Evolutionary conservation across 176 grass and related monocot species (phyloP).

Genomic region (Oryza coarctata): DNA sequence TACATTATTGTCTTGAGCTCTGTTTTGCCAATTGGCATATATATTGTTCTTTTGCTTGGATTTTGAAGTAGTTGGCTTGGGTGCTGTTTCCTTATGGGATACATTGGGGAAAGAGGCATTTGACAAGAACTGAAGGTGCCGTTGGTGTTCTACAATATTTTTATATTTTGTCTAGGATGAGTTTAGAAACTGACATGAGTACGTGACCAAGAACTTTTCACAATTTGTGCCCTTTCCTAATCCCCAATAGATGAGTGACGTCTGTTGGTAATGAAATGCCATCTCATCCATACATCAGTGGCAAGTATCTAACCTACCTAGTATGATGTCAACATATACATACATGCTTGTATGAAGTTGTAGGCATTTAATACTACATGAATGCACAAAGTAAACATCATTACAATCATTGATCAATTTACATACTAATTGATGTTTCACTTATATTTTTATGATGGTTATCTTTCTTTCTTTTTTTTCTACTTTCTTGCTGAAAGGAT

Average conservation of each 20-base stretch:
- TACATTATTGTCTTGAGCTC: constrained; percentile 7
- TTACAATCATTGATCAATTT: background rate
- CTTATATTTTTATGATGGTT: background rate
- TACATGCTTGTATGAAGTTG: background rate
- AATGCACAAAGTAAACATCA: background rate
- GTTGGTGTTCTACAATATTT: constrained; percentile 1
- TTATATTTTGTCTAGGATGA: background rate
- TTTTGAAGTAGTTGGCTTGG: constrained; percentile 11
- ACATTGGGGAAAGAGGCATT: background rate
- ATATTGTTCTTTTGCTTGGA: constrained; percentile 2
- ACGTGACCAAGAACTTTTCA: background rate
- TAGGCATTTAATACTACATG: background rate
- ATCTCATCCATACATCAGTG: background rate
- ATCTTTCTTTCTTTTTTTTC: background rate
- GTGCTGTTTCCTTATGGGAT: background rate
- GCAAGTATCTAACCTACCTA: constrained; percentile 6
- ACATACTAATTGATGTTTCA: background rate
- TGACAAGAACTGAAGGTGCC: background rate
- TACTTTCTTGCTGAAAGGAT: background rate
- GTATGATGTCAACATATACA: constrained; percentile 10
- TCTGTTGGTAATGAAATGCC: background rate
- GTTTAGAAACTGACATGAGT: background rate
- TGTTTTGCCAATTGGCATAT: constrained; percentile 14
- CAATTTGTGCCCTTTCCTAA: background rate
- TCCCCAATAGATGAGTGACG: background rate